Evolutionary conservation across 441 rosid species (phyloP).

Genomic region (Pelargonium australe): DNA sequence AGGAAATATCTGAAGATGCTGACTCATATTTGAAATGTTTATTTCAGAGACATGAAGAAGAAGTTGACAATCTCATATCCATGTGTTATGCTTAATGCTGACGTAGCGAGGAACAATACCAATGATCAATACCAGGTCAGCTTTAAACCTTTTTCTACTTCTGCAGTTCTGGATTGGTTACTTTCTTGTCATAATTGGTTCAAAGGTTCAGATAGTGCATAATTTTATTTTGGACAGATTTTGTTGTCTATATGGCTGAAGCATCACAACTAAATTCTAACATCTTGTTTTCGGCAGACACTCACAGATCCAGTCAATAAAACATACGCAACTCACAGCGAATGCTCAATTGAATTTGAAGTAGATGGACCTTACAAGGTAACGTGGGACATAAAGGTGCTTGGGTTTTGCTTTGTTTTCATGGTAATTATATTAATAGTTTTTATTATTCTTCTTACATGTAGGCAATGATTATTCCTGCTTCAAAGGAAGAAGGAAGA

Average conservation of each 20-base stretch:
- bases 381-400: conserved; percentile 18
- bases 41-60: conserved; percentile 72
- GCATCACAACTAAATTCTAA: conserved; percentile 17
- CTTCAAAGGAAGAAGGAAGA: conserved; percentile 97
- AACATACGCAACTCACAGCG: conserved; percentile 74
- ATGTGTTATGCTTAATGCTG: conserved; percentile 97
- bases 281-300: conserved; percentile 46
- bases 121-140: conserved; percentile 95
- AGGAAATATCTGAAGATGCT: conserved; percentile 20
- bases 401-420: conserved; percentile 17
- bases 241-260: conserved; percentile 17
- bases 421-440: conserved; percentile 12
- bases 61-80: conserved; percentile 94
- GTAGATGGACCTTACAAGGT: conserved; percentile 99
- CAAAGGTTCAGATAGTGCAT: neutral
- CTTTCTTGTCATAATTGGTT: conserved; percentile 7
- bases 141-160: conserved; percentile 15
- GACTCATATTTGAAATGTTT: conserved; percentile 25
- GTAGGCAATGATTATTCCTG: conserved; percentile 99
- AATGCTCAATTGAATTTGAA: conserved; percentile 99
- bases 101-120: conserved; percentile 91
- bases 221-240: conserved; percentile 9
- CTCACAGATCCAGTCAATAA: conserved; percentile 73
- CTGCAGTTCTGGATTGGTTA: conserved; percentile 10
- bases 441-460: conserved; percentile 17